Percentiles rank a stretch among this genome's conserved stretches.
phyloP scores from a whole-genome alignment of 352 stramenopile genomes.

The Globisporangium apiculatum region DNA sequence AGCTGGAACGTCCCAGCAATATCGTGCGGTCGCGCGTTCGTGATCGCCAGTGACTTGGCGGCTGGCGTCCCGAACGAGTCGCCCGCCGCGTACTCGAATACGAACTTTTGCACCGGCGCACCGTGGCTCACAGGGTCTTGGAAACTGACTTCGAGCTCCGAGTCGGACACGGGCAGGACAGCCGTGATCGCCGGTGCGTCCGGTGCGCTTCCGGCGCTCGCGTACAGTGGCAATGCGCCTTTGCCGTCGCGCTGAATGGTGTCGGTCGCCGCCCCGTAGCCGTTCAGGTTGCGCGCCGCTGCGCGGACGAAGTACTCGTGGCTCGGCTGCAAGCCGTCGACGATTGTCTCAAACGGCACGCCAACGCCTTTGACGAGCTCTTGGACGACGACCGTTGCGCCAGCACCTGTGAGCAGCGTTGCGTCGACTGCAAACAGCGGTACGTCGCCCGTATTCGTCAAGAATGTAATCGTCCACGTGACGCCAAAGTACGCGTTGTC shows the following conservation, averaged over 20 bases:
- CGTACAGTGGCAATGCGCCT: constrained; percentile 41
- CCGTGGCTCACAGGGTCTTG: constrained; percentile 20
- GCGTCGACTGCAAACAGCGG: constrained; percentile 39
- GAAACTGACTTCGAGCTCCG: constrained; percentile 38
- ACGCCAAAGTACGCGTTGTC: constrained; percentile 37
- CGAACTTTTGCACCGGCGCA: constrained; percentile 34
- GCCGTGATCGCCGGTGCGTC: constrained; percentile 28
- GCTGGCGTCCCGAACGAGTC: constrained; percentile 36
- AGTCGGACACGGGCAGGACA: constrained; percentile 46
- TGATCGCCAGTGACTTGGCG: constrained; percentile 44
- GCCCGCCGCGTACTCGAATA: constrained; percentile 52
- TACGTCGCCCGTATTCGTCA: constrained; percentile 60
- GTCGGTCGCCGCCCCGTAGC: constrained; percentile 52
- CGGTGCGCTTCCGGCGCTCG: constrained; percentile 28
- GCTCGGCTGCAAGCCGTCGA: constrained; percentile 33
- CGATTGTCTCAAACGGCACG: constrained; percentile 51
- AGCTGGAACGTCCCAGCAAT: constrained; percentile 58
- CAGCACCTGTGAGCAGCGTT: constrained; percentile 35
- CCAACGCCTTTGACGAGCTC: constrained; percentile 59
- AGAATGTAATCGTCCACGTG: constrained; percentile 64
- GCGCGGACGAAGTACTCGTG: constrained; percentile 59
- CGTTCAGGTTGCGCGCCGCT: constrained; percentile 60
- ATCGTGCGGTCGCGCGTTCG: constrained; percentile 39
- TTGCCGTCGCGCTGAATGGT: constrained; percentile 49
- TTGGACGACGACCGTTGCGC: constrained; percentile 27